Conservation (phyloP, 2,329 filamentous ascomycete genomes). For the Talaromyces sp. region DNA sequence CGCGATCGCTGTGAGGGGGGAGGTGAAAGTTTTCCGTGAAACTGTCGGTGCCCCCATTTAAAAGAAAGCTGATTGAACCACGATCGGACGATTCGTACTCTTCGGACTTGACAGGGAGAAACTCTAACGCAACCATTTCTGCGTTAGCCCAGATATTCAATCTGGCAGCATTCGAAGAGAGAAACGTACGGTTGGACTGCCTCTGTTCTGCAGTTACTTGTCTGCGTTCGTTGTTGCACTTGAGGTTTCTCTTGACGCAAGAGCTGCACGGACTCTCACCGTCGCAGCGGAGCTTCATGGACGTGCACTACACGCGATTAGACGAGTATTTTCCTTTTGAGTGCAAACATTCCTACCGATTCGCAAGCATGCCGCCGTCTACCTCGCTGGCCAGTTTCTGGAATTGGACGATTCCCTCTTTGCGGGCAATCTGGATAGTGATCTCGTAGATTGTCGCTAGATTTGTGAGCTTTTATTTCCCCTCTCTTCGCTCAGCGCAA, state of each 20-base stretch:
- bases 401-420: slow-evolving; percentile 38
- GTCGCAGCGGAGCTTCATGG: slow-evolving; percentile 44
- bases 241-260: slow-evolving; percentile 37
- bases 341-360: slow-evolving; percentile 27
- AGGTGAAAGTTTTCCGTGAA: slow-evolving; percentile 42
- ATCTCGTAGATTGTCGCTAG: slow-evolving; percentile 42
- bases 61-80: slow-evolving; percentile 42
- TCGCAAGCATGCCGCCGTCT: slow-evolving; percentile 43
- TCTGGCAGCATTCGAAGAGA: not conserved
- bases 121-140: slow-evolving; percentile 7
- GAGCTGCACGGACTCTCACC: slow-evolving; percentile 39
- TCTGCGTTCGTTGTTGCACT: slow-evolving; percentile 32
- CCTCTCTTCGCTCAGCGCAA: not conserved
- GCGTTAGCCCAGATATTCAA: not conserved
- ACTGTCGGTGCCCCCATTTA: slow-evolving; percentile 41
- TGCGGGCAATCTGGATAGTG: slow-evolving; percentile 39
- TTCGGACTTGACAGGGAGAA: slow-evolving; percentile 18
- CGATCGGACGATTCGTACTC: slow-evolving; percentile 33
- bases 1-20: slow-evolving; percentile 33
- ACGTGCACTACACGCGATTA: slow-evolving; percentile 32
- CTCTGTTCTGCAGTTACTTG: slow-evolving; percentile 8
- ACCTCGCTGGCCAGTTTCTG: slow-evolving; percentile 41
- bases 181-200: not conserved
- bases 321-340: not conserved
- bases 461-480: not conserved